phyloP scores from a whole-genome alignment of 2,329 filamentous ascomycete species.

The Trichoderma asperellum region DNA sequence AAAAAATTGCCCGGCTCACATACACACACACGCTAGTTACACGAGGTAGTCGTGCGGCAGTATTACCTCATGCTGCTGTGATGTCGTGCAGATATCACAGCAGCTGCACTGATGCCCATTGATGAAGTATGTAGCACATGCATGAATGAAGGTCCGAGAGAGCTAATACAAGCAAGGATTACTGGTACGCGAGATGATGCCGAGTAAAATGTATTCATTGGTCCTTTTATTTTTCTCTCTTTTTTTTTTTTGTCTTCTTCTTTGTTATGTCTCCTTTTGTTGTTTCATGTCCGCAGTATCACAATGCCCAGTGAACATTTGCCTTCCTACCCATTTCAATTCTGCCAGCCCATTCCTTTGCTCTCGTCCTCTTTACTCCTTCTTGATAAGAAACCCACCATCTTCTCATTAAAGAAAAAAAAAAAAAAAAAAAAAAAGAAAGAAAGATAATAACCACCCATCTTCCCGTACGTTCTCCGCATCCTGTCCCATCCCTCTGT shows the following conservation, averaged over 20 bases:
- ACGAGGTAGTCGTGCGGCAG: not conserved
- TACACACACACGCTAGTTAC: not conserved
- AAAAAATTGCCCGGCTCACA: not conserved
- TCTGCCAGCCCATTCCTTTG: too few relatives aligned
- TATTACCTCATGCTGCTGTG: not conserved
- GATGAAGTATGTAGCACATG: conserved; percentile 6
- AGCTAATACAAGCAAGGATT: not conserved
- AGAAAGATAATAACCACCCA: not conserved
- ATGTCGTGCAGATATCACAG: conserved; percentile 18
- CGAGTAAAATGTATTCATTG: not conserved
- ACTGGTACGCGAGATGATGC: not conserved
- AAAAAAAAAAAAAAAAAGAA: not conserved
- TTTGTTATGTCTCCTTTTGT: not conserved
- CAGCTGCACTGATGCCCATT: conserved; percentile 25
- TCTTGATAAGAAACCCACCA: too few relatives aligned
- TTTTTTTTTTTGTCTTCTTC: not conserved
- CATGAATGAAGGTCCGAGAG: not conserved
- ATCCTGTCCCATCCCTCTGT: not conserved
- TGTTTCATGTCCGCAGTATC: not conserved
- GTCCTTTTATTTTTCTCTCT: not conserved
- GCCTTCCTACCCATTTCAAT: not conserved
- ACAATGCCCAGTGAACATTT: not conserved
- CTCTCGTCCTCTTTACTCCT: not conserved
- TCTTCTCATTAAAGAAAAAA: not conserved
- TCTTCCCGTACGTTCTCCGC: not conserved